Evolutionary conservation across 495 filamentous ascomycete species (phyloP).

Genomic region (Beverwykella pulmonaria): DNA sequence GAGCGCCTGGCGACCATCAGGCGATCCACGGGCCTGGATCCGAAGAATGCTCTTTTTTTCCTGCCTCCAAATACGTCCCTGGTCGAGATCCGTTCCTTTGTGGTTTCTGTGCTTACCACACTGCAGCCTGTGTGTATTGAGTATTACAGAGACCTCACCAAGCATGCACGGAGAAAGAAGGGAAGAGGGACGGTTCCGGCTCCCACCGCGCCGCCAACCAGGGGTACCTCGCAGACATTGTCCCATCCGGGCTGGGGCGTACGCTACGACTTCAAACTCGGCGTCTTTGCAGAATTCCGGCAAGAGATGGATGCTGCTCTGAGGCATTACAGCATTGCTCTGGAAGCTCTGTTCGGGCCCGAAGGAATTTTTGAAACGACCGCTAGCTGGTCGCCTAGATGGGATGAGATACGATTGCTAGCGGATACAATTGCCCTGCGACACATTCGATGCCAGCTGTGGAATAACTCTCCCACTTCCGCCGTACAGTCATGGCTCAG

Average conservation of each 20-base stretch:
- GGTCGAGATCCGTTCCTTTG: constrained; percentile 65
- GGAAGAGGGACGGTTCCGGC: constrained; percentile 72
- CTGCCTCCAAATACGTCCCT: constrained; percentile 66
- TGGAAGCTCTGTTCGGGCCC: constrained; percentile 74
- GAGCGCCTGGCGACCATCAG: constrained; percentile 77
- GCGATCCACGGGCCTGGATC: constrained; percentile 74
- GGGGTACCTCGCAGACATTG: constrained; percentile 77
- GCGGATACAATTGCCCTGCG: constrained; percentile 79
- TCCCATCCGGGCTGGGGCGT: constrained; percentile 87
- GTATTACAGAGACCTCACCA: constrained; percentile 88
- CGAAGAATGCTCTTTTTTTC: constrained; percentile 75
- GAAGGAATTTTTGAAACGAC: constrained; percentile 82
- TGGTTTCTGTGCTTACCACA: constrained; percentile 60
- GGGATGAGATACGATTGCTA: constrained; percentile 80
- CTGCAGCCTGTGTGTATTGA: constrained; percentile 68
- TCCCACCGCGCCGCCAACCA: constrained; percentile 80
- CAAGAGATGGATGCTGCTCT: constrained; percentile 85
- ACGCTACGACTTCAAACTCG: constrained; percentile 90
- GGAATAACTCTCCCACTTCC: constrained; percentile 70
- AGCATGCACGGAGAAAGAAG: constrained; percentile 83
- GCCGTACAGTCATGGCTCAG: constrained; percentile 75
- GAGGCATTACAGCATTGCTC: constrained; percentile 80
- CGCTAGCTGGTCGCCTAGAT: constrained; percentile 78
- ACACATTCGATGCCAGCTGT: constrained; percentile 75
- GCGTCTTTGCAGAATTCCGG: constrained; percentile 84